phyloP scores from a whole-genome alignment of 495 filamentous ascomycete species.

The Hypoxylon trugodes region DNA sequence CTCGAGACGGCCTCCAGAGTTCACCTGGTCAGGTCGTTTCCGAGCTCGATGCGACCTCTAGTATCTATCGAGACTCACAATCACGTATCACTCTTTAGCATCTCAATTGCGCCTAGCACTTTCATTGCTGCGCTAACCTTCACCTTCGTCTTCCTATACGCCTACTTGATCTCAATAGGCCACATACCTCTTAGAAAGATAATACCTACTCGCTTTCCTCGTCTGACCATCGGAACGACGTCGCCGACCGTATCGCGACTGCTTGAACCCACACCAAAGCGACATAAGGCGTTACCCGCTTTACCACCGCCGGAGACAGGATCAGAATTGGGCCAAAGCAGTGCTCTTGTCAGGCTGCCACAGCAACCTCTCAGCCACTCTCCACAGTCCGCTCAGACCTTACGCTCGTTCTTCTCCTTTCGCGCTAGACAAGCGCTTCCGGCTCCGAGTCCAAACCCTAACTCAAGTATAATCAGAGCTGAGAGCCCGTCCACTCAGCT shows the following conservation, averaged over 20 bases:
- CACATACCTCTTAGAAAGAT: constrained; percentile 41
- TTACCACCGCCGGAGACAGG: constrained; percentile 35
- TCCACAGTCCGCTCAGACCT: constrained; percentile 26
- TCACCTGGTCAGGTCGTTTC: constrained; percentile 28
- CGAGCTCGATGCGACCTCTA: constrained; percentile 55
- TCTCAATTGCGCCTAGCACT: constrained; percentile 62
- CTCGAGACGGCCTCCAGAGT: constrained; percentile 26
- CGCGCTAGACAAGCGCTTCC: constrained; percentile 35
- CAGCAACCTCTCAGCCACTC: constrained; percentile 18
- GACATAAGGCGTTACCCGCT: constrained; percentile 35
- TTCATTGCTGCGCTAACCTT: constrained; percentile 60
- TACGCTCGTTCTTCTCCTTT: constrained; percentile 44
- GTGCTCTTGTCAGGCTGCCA: constrained; percentile 35
- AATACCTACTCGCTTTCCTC: constrained; percentile 30
- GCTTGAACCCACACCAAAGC: constrained; percentile 28
- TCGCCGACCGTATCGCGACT: constrained; percentile 11
- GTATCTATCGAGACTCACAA: constrained; percentile 64
- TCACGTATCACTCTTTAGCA: constrained; percentile 58
- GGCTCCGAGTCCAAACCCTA: constrained; percentile 4
- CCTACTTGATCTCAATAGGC: constrained; percentile 54
- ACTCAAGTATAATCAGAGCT: constrained; percentile 4
- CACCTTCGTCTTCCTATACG: constrained; percentile 57
- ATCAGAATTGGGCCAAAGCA: constrained; percentile 47
- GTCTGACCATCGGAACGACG: constrained; percentile 23
- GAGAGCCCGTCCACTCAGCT: constrained; percentile 4